Percentiles rank a stretch among this genome's conserved stretches.
Evolutionary conservation across 371 early-diverging fungal genomes (phyloP).

Genomic region (Homolaphlyctis polyrhiza): DNA sequence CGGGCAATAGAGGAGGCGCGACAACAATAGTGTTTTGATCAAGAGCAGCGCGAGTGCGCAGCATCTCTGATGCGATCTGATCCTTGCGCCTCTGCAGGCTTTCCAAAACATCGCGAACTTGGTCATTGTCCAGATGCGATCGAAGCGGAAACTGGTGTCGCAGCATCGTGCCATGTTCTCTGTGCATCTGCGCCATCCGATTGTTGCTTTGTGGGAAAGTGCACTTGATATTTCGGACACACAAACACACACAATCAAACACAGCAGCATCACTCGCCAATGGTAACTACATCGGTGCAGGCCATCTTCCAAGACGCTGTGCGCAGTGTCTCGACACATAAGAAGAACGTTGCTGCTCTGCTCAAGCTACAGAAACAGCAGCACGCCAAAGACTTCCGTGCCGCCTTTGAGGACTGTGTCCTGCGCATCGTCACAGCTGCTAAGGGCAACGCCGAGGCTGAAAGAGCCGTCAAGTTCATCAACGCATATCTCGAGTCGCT

Average conservation of each 20-base stretch:
- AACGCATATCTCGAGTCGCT: slow-evolving; percentile 72
- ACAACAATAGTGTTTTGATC: too few species aligned
- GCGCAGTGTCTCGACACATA: slow-evolving; percentile 58
- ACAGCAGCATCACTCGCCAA: background rate
- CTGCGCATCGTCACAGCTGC: slow-evolving; percentile 60
- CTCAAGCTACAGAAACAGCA: slow-evolving; percentile 60
- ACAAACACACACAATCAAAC: background rate
- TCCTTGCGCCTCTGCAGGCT: background rate
- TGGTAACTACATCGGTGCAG: background rate
- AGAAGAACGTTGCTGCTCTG: slow-evolving; percentile 67
- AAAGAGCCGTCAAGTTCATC: slow-evolving; percentile 69
- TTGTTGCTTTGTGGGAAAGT: background rate
- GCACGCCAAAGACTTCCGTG: background rate
- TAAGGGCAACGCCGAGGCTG: slow-evolving; percentile 66
- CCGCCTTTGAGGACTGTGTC: slow-evolving; percentile 34
- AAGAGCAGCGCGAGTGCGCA: too few species aligned
- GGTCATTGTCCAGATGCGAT: background rate
- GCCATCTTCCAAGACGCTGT: slow-evolving; percentile 73
- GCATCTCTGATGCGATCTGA: background rate
- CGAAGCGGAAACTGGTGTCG: background rate
- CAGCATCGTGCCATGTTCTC: background rate
- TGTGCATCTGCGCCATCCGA: background rate
- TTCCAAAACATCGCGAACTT: background rate
- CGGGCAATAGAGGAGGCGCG: too few species aligned
- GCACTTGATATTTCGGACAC: background rate